phyloP scores from a whole-genome alignment of 2,329 filamentous ascomycete species.

The Dothiorella sarmentorum region DNA sequence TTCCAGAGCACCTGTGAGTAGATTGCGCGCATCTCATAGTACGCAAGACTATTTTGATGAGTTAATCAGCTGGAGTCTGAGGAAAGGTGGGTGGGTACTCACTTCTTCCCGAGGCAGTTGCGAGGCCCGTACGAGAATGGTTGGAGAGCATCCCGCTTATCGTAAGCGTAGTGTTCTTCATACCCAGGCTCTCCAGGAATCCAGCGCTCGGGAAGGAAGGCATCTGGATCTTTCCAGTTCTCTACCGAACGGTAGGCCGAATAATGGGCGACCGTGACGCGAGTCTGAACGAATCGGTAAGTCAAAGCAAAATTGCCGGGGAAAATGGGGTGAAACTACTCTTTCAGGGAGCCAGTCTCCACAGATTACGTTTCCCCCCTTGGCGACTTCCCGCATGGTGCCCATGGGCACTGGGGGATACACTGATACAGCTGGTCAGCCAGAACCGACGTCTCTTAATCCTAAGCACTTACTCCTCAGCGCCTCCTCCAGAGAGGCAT shows the following conservation, averaged over 20 bases:
- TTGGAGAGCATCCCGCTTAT: conserved; percentile 37
- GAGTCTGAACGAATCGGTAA: conserved; percentile 21
- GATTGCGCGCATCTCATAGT: conserved; percentile 42
- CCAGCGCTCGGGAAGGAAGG: conserved; percentile 44
- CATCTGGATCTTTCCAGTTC: conserved; percentile 35
- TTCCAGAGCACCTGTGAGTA: conserved; percentile 36
- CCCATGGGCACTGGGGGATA: conserved; percentile 41
- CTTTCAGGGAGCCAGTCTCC: conserved; percentile 35
- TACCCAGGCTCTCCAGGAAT: conserved; percentile 28
- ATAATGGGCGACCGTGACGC: conserved; percentile 22
- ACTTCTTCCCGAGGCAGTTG: conserved; percentile 38
- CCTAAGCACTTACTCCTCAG: conserved; percentile 27
- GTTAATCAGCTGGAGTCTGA: not conserved
- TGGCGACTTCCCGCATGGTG: conserved; percentile 32
- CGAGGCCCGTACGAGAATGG: conserved; percentile 45
- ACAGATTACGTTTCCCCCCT: conserved; percentile 36
- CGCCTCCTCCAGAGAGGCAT: conserved; percentile 37
- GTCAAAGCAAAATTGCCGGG: too few relatives aligned
- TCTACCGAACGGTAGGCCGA: conserved; percentile 13
- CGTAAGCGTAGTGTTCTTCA: conserved; percentile 25
- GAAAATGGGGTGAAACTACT: conserved; percentile 14
- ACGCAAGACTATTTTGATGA: conserved; percentile 29
- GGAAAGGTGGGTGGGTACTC: conserved; percentile 19
- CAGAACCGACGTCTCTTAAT: too few relatives aligned
- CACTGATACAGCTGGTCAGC: too few relatives aligned